Evolutionary conservation across 306 rosid species (phyloP).

Genomic region (Rosa lucieae): DNA sequence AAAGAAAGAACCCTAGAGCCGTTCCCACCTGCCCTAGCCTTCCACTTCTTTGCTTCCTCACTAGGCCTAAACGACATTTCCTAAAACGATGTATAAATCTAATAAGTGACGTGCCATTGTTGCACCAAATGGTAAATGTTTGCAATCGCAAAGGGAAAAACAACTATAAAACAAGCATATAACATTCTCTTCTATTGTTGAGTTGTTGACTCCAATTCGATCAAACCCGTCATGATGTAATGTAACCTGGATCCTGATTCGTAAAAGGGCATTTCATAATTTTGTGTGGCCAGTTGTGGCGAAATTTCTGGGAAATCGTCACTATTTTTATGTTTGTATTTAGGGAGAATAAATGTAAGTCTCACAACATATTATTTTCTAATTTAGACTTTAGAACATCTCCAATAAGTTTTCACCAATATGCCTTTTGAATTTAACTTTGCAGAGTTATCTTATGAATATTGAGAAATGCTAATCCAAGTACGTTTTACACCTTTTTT

Average conservation of each 20-base stretch:
- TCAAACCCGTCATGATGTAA: conserved; percentile 26
- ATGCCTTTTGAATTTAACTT: too few species aligned
- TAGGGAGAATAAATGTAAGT: too few species aligned
- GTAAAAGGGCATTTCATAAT: conserved; percentile 15
- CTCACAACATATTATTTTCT: too few species aligned
- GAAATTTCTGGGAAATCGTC: not conserved
- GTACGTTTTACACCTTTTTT: not conserved
- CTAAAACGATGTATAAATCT: conserved; percentile 8
- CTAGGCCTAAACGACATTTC: not conserved
- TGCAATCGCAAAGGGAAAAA: conserved; percentile 12
- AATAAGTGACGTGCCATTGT: conserved; percentile 24
- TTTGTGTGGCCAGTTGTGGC: conserved; percentile 7
- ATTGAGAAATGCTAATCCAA: not conserved
- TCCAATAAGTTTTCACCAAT: too few species aligned
- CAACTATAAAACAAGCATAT: conserved; percentile 20
- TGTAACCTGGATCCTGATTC: conserved; percentile 14
- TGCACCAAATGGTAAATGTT: not conserved
- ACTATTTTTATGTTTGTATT: too few species aligned
- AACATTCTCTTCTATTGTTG: conserved; percentile 18
- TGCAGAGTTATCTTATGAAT: not conserved
- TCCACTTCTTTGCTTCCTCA: not conserved
- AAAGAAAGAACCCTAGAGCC: not conserved
- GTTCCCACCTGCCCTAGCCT: not conserved
- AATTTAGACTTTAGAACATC: too few species aligned
- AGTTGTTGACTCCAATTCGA: conserved; percentile 32